Evolutionary conservation across 2,329 filamentous ascomycete genomes (phyloP).

Genomic region (Beauveria rudraprayagi): DNA sequence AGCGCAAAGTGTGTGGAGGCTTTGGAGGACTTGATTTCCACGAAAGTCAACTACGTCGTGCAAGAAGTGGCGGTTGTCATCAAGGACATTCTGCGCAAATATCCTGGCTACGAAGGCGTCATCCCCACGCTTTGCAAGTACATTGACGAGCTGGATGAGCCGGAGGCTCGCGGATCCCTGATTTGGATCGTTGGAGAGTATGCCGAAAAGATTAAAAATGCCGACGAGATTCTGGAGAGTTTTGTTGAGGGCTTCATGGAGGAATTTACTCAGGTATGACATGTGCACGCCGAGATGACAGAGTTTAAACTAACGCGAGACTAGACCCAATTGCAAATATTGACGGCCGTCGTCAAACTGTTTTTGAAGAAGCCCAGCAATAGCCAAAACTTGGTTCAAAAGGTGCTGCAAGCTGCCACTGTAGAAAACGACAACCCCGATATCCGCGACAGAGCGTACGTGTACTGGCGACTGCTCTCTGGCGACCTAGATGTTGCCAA

Average conservation of each 20-base stretch:
- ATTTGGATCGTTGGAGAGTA: slow-evolving; percentile 99
- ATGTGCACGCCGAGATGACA: not conserved
- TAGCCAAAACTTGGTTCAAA: slow-evolving; percentile 85
- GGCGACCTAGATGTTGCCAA: slow-evolving; percentile 87
- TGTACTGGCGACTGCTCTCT: slow-evolving; percentile 95
- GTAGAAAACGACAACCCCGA: slow-evolving; percentile 96
- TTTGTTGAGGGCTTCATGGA: slow-evolving; percentile 95
- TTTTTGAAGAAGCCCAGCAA: slow-evolving; percentile 95
- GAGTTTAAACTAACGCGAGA: not conserved
- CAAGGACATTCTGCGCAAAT: slow-evolving; percentile 96
- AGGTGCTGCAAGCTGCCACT: slow-evolving; percentile 86
- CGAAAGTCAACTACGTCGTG: slow-evolving; percentile 98
- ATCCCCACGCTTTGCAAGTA: slow-evolving; percentile 94
- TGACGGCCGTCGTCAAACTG: slow-evolving; percentile 94
- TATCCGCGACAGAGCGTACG: slow-evolving; percentile 91
- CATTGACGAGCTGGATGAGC: slow-evolving; percentile 94
- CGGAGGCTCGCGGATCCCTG: slow-evolving; percentile 77
- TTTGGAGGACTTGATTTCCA: slow-evolving; percentile 86
- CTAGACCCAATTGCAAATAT: slow-evolving; percentile 92
- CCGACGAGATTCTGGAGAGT: slow-evolving; percentile 82
- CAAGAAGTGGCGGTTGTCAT: slow-evolving; percentile 98
- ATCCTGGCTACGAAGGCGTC: slow-evolving; percentile 94
- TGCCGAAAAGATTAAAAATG: slow-evolving; percentile 97
- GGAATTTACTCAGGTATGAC: slow-evolving; percentile 83
- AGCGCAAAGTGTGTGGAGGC: slow-evolving; percentile 95